Percentiles rank a stretch among this genome's conserved stretches.
Evolutionary conservation across 2,329 filamentous ascomycete genomes (phyloP).

Genomic region (Aaosphaeria arxii): DNA sequence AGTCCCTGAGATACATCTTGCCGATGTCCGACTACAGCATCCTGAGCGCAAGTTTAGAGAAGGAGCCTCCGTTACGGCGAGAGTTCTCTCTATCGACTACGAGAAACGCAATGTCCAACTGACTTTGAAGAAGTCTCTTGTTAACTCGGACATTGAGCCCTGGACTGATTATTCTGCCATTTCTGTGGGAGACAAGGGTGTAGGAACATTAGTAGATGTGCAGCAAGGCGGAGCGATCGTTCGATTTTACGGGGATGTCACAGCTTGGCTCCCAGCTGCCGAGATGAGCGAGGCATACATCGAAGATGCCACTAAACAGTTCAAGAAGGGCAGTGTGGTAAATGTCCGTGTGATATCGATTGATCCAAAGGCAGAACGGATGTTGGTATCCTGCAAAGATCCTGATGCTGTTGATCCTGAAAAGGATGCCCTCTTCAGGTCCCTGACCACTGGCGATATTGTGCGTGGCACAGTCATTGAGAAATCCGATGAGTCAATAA

Average conservation of each 20-base stretch:
- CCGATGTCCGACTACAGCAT: constrained; percentile 82
- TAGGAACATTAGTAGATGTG: constrained; percentile 84
- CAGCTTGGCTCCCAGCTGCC: constrained; percentile 84
- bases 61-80: constrained; percentile 77
- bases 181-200: constrained; percentile 70
- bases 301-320: constrained; percentile 82
- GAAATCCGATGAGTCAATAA: constrained; percentile 42
- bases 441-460: constrained; percentile 68
- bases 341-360: constrained; percentile 85
- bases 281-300: constrained; percentile 99
- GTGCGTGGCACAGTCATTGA: constrained; percentile 67
- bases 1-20: constrained; percentile 82
- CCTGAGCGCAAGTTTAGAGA: constrained; percentile 96
- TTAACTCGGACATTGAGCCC: constrained; percentile 81
- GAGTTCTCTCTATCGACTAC: constrained; percentile 77
- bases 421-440: constrained; percentile 69
- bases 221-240: constrained; percentile 77
- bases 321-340: constrained; percentile 85
- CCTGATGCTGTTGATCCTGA: constrained; percentile 75
- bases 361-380: constrained; percentile 65
- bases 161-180: constrained; percentile 77
- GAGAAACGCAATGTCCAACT: constrained; percentile 76
- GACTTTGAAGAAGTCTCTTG: constrained; percentile 89
- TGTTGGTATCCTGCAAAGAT: constrained; percentile 92
- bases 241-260: constrained; percentile 83